Base-by-base conservation (phyloP, 495 filamentous ascomycete species). In the Bacidia gigantensis region DNA sequence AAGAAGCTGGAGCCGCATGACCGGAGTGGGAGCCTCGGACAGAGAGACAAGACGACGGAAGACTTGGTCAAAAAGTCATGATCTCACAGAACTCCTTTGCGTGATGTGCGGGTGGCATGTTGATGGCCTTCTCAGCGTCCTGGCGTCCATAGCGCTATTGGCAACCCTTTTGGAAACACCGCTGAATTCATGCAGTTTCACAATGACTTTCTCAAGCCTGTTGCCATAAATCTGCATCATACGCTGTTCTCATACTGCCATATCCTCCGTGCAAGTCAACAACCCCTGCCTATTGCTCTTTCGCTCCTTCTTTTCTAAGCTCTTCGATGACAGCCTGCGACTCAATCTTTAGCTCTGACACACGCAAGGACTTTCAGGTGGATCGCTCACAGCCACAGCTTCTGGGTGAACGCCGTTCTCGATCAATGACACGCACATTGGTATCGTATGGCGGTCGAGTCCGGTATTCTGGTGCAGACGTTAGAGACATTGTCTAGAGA, bases 331-430 rank as follows among this genome's bases (percentile, higher is more conserved):
- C 82, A 53, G 74, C 73, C 85, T 89, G 50, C 14, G 48, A n/a
- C 23, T 18, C 38, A 29, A 11, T 21, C 44, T 41, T 29, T 29
- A 24, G 24, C 22, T 44, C 20, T n/a, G n/a, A n/a, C 41, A 44
- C 14, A 44, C 20, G 17, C 41, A 44, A 7, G 9, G 41, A 7
- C 14, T 9, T 44, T n/a, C 7, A 44, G 5, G 20, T 18, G 5
- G 41, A 44, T 5, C 20, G 20, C 83, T 53, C 75, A 96, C 92
- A 26, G 90, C 90, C 12, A 98, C 70, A 9, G 89, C 93, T 64
- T 97, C 92, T 3, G 92, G 92, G 66, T 93, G 94, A 10, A 96
- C 87, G 3, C 93, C 93, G 65, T 96, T 96, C 68, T 98, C 92
- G 55, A 98, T 87, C 61, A 98, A 76, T 41, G 87, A 94, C 50